A percentile compares a stretch with the other conserved stretches of the same genome.
Conservation (phyloP, 208 protist genomes). For the Strigomonas culicis region DNA sequence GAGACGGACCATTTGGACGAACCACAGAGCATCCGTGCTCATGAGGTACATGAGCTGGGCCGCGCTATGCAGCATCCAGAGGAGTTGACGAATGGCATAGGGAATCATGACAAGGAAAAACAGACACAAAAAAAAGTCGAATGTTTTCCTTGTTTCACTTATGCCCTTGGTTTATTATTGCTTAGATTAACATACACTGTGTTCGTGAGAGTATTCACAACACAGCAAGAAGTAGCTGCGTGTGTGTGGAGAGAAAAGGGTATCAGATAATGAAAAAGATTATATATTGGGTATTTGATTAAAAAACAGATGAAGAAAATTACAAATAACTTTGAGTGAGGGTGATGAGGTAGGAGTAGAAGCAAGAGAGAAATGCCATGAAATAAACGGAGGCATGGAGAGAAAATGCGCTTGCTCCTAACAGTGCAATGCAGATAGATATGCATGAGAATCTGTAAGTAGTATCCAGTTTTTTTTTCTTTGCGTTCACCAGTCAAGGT, state of each 20-base stretch:
- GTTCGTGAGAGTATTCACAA: neutral
- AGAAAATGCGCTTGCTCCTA: too few relatives aligned
- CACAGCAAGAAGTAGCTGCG: neutral
- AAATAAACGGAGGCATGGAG: too few relatives aligned
- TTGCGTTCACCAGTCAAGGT: too few relatives aligned
- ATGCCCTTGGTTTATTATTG: neutral
- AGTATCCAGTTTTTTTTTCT: too few relatives aligned
- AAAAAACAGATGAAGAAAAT: too few relatives aligned
- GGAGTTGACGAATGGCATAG: constrained; percentile 42
- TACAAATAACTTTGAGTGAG: too few relatives aligned
- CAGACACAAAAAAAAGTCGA: neutral
- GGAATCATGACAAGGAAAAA: constrained; percentile 23
- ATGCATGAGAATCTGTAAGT: too few relatives aligned
- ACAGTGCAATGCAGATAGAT: too few relatives aligned
- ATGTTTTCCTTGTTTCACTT: neutral
- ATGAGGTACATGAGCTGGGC: constrained; percentile 44
- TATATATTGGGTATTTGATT: too few relatives aligned
- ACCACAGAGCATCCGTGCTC: constrained; percentile 53
- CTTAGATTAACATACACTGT: neutral
- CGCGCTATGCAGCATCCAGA: constrained; percentile 54
- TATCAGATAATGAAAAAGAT: neutral
- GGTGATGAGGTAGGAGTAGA: too few relatives aligned
- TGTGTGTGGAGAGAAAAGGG: neutral
- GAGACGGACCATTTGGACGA: constrained; percentile 48
- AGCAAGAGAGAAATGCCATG: too few relatives aligned